Evolutionary conservation across 805 yeast species (phyloP).

Genomic region (Saccharomycopsis fodiens): DNA sequence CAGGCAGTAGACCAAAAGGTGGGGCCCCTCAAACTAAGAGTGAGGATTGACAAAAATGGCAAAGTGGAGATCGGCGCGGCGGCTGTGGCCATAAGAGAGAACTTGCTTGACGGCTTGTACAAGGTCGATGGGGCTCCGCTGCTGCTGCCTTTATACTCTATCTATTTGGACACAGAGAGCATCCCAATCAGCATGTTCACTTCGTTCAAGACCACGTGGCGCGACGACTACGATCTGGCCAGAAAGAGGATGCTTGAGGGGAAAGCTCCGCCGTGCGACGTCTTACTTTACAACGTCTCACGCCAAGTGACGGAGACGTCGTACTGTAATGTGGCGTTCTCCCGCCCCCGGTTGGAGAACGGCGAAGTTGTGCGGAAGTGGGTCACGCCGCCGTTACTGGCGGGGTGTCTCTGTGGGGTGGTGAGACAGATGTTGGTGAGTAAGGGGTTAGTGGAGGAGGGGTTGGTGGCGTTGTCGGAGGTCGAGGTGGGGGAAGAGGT

Average conservation of each 20-base stretch:
- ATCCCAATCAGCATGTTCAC: constrained; percentile 65
- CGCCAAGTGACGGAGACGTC: constrained; percentile 72
- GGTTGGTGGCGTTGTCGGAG: constrained; percentile 37
- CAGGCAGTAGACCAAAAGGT: neutral
- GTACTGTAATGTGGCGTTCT: constrained; percentile 70
- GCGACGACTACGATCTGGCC: constrained; percentile 58
- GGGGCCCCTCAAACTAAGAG: constrained; percentile 40
- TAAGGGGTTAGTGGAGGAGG: constrained; percentile 48
- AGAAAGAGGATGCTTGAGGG: constrained; percentile 42
- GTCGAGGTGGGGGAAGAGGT: constrained; percentile 60
- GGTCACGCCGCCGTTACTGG: constrained; percentile 72
- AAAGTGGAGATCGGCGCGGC: constrained; percentile 31
- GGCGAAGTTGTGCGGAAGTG: constrained; percentile 38
- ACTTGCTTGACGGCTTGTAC: constrained; percentile 25
- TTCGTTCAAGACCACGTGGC: constrained; percentile 75
- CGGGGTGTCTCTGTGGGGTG: constrained; percentile 85
- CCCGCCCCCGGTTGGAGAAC: constrained; percentile 25
- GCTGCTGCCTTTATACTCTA: constrained; percentile 39
- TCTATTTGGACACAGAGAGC: constrained; percentile 51
- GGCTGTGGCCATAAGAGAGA: constrained; percentile 15
- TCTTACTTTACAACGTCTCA: constrained; percentile 56
- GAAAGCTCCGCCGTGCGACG: constrained; percentile 47
- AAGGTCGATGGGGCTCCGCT: constrained; percentile 15
- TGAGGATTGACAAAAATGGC: constrained; percentile 34
- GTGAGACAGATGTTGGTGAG: constrained; percentile 57